Base-by-base conservation (phyloP, 495 filamentous ascomycete species). In the Podospora comata region DNA sequence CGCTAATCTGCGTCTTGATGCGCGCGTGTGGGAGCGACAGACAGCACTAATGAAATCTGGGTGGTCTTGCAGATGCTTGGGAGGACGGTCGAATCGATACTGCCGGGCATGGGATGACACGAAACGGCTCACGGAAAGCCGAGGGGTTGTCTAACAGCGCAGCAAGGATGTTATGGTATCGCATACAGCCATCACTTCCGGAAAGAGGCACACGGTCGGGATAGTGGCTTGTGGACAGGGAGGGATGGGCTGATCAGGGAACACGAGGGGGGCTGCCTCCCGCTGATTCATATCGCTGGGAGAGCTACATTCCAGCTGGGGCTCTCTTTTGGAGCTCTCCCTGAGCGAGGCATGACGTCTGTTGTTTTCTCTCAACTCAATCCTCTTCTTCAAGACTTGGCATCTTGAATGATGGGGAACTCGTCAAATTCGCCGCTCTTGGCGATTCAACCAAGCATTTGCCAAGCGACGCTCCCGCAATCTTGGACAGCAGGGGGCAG, bases 11-110 rank as follows among this genome's bases (percentile, higher is more conserved):
- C 9, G 39, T 48, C 39, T 48, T 48, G 39, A 48, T 48, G 39
- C 39, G 39, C 39, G 39, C 39, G 39, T 18, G 39, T 16, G 7
- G 39, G 39, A 48, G 39, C 39, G 39, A 48, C 11, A 48, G 9
- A 48, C 6, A 61, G 30, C 59, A 30, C 59, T 61, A 61, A 61
- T 61, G 23, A 61, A 30, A 26, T 26, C 27, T 27, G 60, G 60
- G 60, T 32, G 30, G 28, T 28, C 27, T 18, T 19, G 20, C 18
- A 48, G 61, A n/a, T 44, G 48, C 61, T 13, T 63, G n/a, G 1
- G 3, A 34, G 30, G 18, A 63, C 32, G 18, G 32, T 20, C 30
- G 61, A 63, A n/a, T 48, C 61, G 48, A 63, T 63, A 63, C 32
- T 26, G 61, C 26, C 30, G 30, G 26, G 11, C 16, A 0, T 48